phyloP scores from a whole-genome alignment of 2,329 filamentous ascomycete species.

The Fusarium sp. region DNA sequence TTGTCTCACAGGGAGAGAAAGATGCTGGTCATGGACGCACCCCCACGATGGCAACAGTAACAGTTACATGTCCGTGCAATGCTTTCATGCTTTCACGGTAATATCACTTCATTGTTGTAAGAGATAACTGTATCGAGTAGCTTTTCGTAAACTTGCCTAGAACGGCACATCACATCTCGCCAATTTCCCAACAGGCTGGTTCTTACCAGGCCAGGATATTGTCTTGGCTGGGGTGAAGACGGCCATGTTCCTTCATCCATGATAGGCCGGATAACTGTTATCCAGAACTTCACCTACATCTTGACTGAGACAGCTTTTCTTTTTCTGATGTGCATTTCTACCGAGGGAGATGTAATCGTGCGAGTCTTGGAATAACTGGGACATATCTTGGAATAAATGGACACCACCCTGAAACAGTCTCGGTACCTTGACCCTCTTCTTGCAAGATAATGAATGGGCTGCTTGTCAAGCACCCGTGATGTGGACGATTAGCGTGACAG shows the following conservation, averaged over 20 bases:
- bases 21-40: neutral
- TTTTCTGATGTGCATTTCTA: neutral
- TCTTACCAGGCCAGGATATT: conserved; percentile 17
- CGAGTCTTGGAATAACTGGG: neutral
- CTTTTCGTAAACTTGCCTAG: neutral
- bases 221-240: conserved; percentile 8
- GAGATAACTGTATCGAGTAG: neutral
- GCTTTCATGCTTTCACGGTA: neutral
- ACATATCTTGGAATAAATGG: neutral
- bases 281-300: neutral
- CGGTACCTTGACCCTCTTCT: conserved; percentile 1
- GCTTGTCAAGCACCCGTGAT: neutral
- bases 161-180: conserved; percentile 16
- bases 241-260: neutral
- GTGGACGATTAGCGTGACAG: neutral
- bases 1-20: conserved; percentile 21
- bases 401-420: conserved; percentile 12
- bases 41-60: neutral
- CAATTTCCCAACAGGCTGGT: conserved; percentile 39
- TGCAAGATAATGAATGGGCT: neutral
- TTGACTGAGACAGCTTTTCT: conserved; percentile 6
- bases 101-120: neutral
- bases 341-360: neutral
- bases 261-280: conserved; percentile 12
- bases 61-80: neutral